Percentiles rank a stretch among this genome's conserved stretches.
These are phyloP conservation scores for Ophiostoma ulmi DNA, from an alignment of 2,329 filamentous ascomycete genomes.

Conservation along the genomic window DNA sequence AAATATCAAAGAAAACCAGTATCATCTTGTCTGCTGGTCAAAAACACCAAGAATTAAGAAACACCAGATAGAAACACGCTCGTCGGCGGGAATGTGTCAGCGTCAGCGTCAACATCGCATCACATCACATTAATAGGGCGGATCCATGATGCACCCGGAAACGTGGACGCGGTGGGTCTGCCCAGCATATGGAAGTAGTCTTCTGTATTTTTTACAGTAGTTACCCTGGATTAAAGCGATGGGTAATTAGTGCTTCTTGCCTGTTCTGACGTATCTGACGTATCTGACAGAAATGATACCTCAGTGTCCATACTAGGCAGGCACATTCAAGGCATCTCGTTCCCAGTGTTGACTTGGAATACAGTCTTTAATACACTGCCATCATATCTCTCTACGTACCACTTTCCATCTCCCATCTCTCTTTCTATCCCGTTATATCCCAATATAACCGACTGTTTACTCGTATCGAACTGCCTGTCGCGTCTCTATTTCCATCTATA, in stretches of 20 bases:
- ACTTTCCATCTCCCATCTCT: too few relatives aligned
- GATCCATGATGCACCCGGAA: conserved; percentile 3
- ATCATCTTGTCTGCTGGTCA: background rate
- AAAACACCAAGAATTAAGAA: background rate
- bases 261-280: background rate
- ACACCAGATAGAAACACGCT: background rate
- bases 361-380: too few relatives aligned
- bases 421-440: too few relatives aligned
- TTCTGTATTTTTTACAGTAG: background rate
- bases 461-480: background rate
- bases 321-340: background rate
- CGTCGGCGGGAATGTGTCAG: background rate
- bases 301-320: background rate
- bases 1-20: too few relatives aligned
- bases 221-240: background rate
- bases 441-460: too few relatives aligned
- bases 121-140: background rate
- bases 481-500: background rate
- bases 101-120: background rate
- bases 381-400: too few relatives aligned
- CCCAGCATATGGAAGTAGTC: background rate
- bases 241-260: background rate
- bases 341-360: too few relatives aligned
- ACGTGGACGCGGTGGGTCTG: conserved; percentile 6
- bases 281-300: background rate